These are phyloP conservation scores for Phytophthora megakarya DNA, from an alignment of 352 stramenopile genomes.

Conservation along the genomic window DNA sequence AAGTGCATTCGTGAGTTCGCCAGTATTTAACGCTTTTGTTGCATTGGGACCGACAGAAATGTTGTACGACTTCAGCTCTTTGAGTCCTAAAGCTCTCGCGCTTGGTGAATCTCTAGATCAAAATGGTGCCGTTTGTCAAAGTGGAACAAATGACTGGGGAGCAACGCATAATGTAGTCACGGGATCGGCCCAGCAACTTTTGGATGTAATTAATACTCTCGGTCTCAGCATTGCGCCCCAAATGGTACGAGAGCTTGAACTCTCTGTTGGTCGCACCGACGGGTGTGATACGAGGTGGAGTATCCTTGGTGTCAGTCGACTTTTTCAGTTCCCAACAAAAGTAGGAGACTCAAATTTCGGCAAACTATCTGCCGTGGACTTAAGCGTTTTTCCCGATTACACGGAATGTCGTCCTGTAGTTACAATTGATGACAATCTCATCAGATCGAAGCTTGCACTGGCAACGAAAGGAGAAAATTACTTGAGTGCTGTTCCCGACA, in stretches of 20 bases:
- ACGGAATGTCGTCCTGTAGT: constrained; percentile 26
- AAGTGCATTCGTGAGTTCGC: constrained; percentile 13
- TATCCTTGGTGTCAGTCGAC: constrained; percentile 11
- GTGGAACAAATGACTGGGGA: constrained; percentile 26
- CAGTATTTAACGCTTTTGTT: constrained; percentile 19
- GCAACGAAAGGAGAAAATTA: constrained; percentile 17
- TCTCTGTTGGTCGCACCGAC: constrained; percentile 1
- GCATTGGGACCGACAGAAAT: not conserved
- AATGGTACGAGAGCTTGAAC: constrained; percentile 16
- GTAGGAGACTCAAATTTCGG: constrained; percentile 7
- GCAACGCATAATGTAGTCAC: constrained; percentile 14
- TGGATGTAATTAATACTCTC: constrained; percentile 12
- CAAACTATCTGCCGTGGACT: constrained; percentile 23
- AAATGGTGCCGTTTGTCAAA: constrained; percentile 24
- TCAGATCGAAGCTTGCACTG: constrained; percentile 24
- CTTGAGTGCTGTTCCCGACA: constrained; percentile 22
- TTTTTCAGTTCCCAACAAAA: constrained; percentile 19
- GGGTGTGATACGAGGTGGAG: constrained; percentile 17
- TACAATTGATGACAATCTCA: constrained; percentile 2
- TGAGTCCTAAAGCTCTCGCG: constrained; percentile 11
- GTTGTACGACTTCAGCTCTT: constrained; percentile 17
- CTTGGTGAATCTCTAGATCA: constrained; percentile 12
- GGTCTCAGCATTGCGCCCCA: constrained; percentile 19
- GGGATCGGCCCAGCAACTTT: constrained; percentile 7
- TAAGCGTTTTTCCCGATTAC: constrained; percentile 28